Percentiles rank a stretch among this genome's conserved stretches.
Conservation (phyloP, 2,329 filamentous ascomycete species). For the Hypomyces rosellus region DNA sequence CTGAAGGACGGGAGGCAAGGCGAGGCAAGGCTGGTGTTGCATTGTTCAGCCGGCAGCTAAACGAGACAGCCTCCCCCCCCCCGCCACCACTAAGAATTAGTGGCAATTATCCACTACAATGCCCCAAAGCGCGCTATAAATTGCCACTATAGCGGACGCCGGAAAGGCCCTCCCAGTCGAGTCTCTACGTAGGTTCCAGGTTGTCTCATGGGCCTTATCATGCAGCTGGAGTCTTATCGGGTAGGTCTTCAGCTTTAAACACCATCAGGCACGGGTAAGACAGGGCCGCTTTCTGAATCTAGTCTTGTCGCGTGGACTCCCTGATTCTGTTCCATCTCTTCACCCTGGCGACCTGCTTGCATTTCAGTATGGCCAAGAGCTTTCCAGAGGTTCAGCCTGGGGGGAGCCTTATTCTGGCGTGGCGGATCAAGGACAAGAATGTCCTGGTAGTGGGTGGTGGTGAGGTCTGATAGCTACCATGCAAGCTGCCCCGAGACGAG, state of each 20-base stretch:
- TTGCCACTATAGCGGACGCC: not conserved
- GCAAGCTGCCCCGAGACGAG: slow-evolving; percentile 1
- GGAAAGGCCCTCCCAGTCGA: not conserved
- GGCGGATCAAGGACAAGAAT: slow-evolving; percentile 85
- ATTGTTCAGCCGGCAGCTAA: slow-evolving; percentile 3
- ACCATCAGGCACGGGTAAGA: not conserved
- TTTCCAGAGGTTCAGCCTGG: slow-evolving; percentile 83
- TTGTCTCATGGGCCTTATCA: not conserved
- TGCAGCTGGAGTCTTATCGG: slow-evolving; percentile 3
- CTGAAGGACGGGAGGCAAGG: slow-evolving; percentile 3
- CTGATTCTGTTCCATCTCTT: not conserved
- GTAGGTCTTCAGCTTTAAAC: not conserved
- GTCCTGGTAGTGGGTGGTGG: slow-evolving; percentile 93
- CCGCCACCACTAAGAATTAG: slow-evolving; percentile 1
- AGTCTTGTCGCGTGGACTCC: slow-evolving; percentile 6
- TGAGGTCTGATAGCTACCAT: slow-evolving; percentile 56
- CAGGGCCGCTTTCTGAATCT: not conserved
- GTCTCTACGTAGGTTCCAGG: too few species aligned
- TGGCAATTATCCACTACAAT: slow-evolving; percentile 2
- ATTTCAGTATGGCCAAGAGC: slow-evolving; percentile 29
- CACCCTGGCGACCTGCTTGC: slow-evolving; percentile 12
- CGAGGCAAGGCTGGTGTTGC: slow-evolving; percentile 5
- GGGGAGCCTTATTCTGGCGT: slow-evolving; percentile 88
- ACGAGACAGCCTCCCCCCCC: not conserved
- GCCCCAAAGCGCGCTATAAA: not conserved